Evolutionary conservation across 2,329 filamentous ascomycete genomes (phyloP).

Genomic region (Rhinocladiella similis): DNA sequence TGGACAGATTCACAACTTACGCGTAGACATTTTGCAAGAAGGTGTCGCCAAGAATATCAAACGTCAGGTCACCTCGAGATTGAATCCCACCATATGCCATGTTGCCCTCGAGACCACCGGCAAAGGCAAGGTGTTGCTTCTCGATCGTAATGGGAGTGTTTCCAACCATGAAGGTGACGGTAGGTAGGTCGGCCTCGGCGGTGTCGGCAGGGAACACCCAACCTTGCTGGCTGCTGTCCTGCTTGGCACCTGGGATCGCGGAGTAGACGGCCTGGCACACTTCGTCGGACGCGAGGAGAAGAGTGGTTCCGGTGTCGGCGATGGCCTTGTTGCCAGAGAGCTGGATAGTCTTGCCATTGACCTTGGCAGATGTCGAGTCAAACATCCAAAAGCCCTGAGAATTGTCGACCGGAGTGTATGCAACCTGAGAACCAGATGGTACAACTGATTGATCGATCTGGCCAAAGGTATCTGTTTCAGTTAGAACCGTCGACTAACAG

Average conservation of each 20-base stretch:
- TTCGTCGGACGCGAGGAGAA: conserved; percentile 64
- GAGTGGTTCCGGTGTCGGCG: conserved; percentile 70
- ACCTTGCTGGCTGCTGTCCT: conserved; percentile 59
- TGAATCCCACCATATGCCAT: conserved; percentile 67
- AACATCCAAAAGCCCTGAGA: conserved; percentile 70
- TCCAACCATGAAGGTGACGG: conserved; percentile 64
- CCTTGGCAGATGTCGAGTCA: conserved; percentile 54
- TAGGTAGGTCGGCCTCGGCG: conserved; percentile 56
- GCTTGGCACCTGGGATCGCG: conserved; percentile 61
- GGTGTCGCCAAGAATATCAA: conserved; percentile 66
- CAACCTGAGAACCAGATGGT: conserved; percentile 54
- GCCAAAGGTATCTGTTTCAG: conserved; percentile 65
- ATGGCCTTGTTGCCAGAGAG: conserved; percentile 64
- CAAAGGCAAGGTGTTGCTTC: conserved; percentile 64
- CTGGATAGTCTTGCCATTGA: conserved; percentile 57
- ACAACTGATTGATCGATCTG: conserved; percentile 66
- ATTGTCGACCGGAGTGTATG: conserved; percentile 64
- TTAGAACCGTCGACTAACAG: conserved; percentile 31
- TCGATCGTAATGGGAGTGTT: conserved; percentile 60
- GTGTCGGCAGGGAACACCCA: conserved; percentile 62
- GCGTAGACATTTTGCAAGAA: conserved; percentile 68
- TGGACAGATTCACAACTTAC: background rate
- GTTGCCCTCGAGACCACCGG: conserved; percentile 45
- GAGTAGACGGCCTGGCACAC: conserved; percentile 64
- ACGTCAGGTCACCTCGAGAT: conserved; percentile 56